These are phyloP conservation scores for Diaporthe citrichinensis DNA, from an alignment of 2,329 filamentous ascomycete species.

Conservation along the genomic window DNA sequence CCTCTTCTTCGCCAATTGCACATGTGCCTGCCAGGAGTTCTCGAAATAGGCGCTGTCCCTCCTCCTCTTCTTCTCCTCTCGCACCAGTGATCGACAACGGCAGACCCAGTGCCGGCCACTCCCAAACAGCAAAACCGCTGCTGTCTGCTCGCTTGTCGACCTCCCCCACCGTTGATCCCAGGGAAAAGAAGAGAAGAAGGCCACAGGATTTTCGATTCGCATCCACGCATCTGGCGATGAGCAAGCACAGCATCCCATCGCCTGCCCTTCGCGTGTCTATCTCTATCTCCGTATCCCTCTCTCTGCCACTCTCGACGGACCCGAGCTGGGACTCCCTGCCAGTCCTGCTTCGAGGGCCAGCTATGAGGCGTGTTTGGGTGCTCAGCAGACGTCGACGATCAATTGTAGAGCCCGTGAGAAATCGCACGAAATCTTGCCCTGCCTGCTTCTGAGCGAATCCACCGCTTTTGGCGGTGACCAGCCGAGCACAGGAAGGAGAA, in stretches of 20 bases:
- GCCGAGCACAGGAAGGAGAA: conserved; percentile 22
- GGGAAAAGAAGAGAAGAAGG: background rate
- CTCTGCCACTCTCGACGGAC: background rate
- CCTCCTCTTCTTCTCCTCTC: conserved; percentile 6
- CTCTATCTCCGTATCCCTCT: background rate
- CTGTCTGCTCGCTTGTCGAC: conserved; percentile 30
- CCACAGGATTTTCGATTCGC: conserved; percentile 30
- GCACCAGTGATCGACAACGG: conserved; percentile 34
- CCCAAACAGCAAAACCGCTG: conserved; percentile 3
- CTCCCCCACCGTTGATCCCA: conserved; percentile 19
- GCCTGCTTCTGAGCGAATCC: conserved; percentile 18
- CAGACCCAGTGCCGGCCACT: conserved; percentile 32
- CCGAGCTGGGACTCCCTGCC: conserved; percentile 6
- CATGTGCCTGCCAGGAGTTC: conserved; percentile 1
- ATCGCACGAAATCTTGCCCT: conserved; percentile 15
- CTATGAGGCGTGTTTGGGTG: background rate
- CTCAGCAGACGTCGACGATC: conserved; percentile 31
- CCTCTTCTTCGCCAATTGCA: background rate
- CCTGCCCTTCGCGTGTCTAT: background rate
- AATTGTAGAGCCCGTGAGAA: conserved; percentile 4
- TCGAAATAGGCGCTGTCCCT: conserved; percentile 32
- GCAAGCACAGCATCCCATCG: background rate
- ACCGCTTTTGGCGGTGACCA: conserved; percentile 35
- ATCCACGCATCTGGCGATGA: conserved; percentile 16
- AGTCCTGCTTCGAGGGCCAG: background rate